Conservation (phyloP, 83 land plant species). For the Picea engelmannii region DNA sequence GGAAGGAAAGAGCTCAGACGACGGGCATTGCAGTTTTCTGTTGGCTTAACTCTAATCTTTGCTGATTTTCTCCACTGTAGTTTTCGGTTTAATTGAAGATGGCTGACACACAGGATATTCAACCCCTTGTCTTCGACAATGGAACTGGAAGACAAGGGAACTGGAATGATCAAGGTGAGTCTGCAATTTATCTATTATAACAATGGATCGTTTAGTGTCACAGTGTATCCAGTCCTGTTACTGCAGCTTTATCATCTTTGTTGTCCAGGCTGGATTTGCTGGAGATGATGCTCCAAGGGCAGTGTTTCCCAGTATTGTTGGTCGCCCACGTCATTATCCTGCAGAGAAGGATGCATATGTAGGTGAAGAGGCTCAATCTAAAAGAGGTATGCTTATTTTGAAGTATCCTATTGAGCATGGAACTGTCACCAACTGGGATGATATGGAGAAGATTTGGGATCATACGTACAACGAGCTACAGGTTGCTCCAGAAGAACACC, state of each 20-base stretch:
- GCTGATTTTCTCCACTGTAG: too few species aligned
- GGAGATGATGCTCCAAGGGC: background rate
- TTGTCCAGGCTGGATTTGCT: background rate
- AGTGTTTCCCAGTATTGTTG: constrained; percentile 8
- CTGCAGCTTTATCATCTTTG: background rate
- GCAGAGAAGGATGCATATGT: constrained; percentile 33
- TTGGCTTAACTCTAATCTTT: too few species aligned
- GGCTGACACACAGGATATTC: constrained; percentile 21
- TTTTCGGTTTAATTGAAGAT: background rate
- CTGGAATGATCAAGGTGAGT: constrained; percentile 20
- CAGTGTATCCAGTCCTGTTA: too few species aligned
- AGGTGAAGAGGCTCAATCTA: constrained; percentile 38
- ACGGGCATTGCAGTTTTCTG: too few species aligned
- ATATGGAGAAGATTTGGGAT: constrained; percentile 47
- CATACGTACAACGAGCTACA: constrained; percentile 39
- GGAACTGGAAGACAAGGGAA: background rate
- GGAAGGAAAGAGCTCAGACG: too few species aligned
- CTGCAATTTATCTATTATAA: too few species aligned
- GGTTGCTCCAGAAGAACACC: constrained; percentile 40
- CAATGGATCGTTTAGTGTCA: too few species aligned
- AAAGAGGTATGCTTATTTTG: constrained; percentile 26
- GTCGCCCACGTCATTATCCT: background rate
- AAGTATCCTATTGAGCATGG: constrained; percentile 26
- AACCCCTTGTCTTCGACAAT: too few species aligned
- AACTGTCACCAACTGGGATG: constrained; percentile 40